phyloP scores from a whole-genome alignment of 495 filamentous ascomycete species.

The Penicillium desertorum region DNA sequence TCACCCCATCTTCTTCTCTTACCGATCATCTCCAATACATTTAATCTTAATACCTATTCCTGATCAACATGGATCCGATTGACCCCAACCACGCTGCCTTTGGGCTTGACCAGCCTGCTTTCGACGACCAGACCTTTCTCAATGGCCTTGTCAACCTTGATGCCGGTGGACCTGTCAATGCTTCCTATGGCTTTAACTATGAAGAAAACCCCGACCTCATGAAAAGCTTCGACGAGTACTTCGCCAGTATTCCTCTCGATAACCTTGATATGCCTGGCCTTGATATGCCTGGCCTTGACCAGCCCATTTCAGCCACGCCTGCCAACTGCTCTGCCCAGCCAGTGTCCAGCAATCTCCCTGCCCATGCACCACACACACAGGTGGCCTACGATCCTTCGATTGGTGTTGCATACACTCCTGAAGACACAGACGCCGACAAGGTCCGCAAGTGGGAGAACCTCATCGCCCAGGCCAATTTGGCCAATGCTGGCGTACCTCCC shows the following conservation, averaged over 20 bases:
- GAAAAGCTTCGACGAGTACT: neutral
- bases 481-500: neutral
- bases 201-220: neutral
- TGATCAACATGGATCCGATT: neutral
- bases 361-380: neutral
- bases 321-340: neutral
- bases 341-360: neutral
- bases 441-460: neutral
- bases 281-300: neutral
- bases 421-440: neutral
- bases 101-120: neutral
- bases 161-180: neutral
- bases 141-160: neutral
- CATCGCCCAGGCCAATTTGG: neutral
- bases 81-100: neutral
- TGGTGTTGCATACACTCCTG: neutral
- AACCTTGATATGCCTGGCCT: neutral
- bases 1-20: neutral
- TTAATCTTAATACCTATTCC: neutral
- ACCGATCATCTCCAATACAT: neutral
- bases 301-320: neutral
- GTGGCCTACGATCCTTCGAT: neutral
- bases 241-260: neutral
- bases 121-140: neutral
- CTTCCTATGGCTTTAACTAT: neutral